Conservation (phyloP, 371 early-diverging fungal genomes). For the Vairimorpha apis region DNA sequence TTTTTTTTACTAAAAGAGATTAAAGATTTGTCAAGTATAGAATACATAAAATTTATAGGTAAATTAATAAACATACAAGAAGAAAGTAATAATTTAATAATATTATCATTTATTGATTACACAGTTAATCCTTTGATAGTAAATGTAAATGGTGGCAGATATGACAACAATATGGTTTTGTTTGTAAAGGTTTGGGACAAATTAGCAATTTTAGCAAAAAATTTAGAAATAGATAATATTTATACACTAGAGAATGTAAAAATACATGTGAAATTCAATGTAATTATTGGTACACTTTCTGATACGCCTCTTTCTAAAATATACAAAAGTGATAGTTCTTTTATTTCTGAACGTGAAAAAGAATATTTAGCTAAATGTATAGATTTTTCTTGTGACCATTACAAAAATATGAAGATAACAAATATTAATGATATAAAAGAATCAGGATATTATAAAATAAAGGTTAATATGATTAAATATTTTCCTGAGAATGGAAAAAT, state of each 20-base stretch:
- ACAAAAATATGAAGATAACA: background rate
- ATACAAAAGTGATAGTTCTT: background rate
- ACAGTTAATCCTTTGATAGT: background rate
- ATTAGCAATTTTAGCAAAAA: slow-evolving; percentile 1
- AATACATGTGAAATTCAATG: background rate
- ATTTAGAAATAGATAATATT: background rate
- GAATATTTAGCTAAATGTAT: background rate
- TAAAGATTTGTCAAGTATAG: slow-evolving; percentile 2
- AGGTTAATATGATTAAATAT: slow-evolving; percentile 26
- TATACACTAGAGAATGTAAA: slow-evolving; percentile 27
- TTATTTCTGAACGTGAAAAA: background rate
- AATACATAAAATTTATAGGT: slow-evolving; percentile 22
- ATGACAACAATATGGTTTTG: slow-evolving; percentile 27
- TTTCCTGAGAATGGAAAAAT: background rate
- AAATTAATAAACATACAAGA: slow-evolving; percentile 21
- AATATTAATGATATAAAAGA: background rate
- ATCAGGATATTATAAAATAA: slow-evolving; percentile 19
- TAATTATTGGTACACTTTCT: slow-evolving; percentile 5
- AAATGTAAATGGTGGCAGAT: background rate
- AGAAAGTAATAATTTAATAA: slow-evolving; percentile 15
- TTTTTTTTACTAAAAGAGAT: slow-evolving; percentile 9
- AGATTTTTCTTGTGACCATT: background rate
- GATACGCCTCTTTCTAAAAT: slow-evolving; percentile 15
- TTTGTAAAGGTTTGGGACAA: slow-evolving; percentile 32
- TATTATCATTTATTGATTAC: slow-evolving; percentile 28